Conservation (phyloP, 2,329 filamentous ascomycete species). For the Sclerotinia borealis region DNA sequence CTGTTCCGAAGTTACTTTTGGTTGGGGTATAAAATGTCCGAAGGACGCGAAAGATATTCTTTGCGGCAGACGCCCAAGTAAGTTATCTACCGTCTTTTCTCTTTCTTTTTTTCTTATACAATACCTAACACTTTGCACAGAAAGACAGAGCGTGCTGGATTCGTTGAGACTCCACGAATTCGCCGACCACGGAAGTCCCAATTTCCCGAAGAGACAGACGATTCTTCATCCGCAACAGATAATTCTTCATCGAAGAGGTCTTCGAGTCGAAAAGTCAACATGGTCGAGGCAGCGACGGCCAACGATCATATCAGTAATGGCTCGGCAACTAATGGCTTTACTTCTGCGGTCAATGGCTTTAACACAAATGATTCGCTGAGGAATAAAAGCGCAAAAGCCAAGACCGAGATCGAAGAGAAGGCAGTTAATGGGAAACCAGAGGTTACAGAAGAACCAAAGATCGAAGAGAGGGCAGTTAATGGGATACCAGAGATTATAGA, state of each 20-base stretch:
- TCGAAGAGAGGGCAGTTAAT: conserved; percentile 41
- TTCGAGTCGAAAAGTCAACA: conserved; percentile 22
- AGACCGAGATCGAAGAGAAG: conserved; percentile 12
- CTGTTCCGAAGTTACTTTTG: background rate
- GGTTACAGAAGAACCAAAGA: conserved; percentile 53
- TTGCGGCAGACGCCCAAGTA: conserved; percentile 33
- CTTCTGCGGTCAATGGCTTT: conserved; percentile 11
- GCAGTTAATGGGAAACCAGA: conserved; percentile 49
- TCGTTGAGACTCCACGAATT: conserved; percentile 45
- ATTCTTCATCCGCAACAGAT: conserved; percentile 33
- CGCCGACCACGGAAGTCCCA: conserved; percentile 36
- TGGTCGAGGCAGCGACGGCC: conserved; percentile 21
- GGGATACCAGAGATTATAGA: conserved; percentile 55
- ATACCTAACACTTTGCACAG: conserved; percentile 32
- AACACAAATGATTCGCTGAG: conserved; percentile 8
- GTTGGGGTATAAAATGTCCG: conserved; percentile 25
- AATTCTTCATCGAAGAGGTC: conserved; percentile 19
- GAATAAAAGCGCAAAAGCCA: conserved; percentile 12
- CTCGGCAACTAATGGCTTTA: conserved; percentile 9
- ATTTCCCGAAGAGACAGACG: conserved; percentile 30
- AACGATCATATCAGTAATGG: conserved; percentile 20
- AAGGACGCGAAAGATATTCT: conserved; percentile 32
- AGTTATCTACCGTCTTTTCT: background rate
- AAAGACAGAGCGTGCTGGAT: conserved; percentile 45
- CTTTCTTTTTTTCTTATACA: background rate